Base-by-base conservation (phyloP, 2,329 filamentous ascomycete genomes). In the Stachybotrys elegans region DNA sequence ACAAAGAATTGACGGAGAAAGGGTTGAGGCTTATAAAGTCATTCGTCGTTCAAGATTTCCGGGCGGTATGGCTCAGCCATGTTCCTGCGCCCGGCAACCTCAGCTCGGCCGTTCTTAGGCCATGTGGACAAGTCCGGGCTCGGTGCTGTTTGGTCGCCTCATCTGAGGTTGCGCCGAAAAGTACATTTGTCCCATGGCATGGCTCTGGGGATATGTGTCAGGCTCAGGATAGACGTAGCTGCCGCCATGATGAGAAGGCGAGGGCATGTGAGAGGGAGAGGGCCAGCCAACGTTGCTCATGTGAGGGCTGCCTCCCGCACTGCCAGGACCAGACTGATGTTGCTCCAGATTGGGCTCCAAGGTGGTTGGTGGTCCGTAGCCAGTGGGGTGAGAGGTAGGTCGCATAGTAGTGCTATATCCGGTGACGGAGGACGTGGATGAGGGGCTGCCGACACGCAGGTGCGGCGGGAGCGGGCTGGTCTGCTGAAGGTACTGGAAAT, bases 311-410 rank as follows among this genome's bases (percentile, higher is more conserved):
- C 87, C 86, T 45, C 73, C 81, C n/a, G 79, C 84, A 60, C 88
- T 95, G 44, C 76, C 76, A 40, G 72, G 64, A 2, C 78, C 81
- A 3, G 80, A 73, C 55, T 86, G 83, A 51, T 85, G 83, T 47
- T 87, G 84, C 61, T 92, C 88, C 49, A 88, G 78, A 62, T 81
- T 91, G 21, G 91, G 89, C 69, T 96, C 92, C 42, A 96, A 74
- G 14, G 87, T 90, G 40, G 86, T 83, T 2, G 88, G 88, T 20
- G 88, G 88, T n/a, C 84, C 86, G 63, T 92, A 95, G 48, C 78
- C 77, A 12, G 73, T 83, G 0, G 92, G 91, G 64, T 96, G 91
- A 31, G 91, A 96, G 0, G 92, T 96, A 54, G 92, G 81, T 38
- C 80, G 75, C 59, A 79, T 75, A 45, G 65, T 68, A 43, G 68